Conservation (phyloP, 2,329 filamentous ascomycete genomes). For the Apiospora saccharicola region DNA sequence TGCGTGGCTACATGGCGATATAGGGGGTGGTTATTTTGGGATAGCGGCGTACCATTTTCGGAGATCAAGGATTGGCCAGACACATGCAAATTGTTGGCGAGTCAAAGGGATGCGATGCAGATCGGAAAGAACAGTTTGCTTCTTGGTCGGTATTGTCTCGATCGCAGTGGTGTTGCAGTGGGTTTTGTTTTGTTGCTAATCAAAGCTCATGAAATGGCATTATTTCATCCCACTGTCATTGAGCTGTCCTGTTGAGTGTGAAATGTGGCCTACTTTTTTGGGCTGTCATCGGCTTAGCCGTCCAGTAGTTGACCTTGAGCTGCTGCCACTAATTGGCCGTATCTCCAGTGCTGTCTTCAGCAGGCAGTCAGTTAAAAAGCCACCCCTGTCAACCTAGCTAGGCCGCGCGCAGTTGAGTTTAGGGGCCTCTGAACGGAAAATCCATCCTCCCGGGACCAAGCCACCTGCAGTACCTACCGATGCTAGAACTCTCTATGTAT, state of each 20-base stretch:
- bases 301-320: not conserved
- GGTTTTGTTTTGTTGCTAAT: not conserved
- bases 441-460: not conserved
- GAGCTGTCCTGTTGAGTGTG: conserved; percentile 4
- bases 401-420: not conserved
- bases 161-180: not conserved
- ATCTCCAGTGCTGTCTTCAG: not conserved
- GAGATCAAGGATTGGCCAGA: conserved; percentile 1
- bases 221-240: not conserved
- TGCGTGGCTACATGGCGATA: not conserved
- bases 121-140: not conserved
- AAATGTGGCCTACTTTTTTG: conserved; percentile 13
- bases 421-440: not conserved
- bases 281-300: not conserved
- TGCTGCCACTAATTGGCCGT: not conserved
- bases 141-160: not conserved
- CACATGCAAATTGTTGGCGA: not conserved
- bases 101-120: conserved; percentile 9
- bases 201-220: not conserved
- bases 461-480: not conserved
- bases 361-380: not conserved
- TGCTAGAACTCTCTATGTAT: conserved; percentile 9
- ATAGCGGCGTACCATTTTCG: conserved; percentile 23
- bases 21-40: not conserved
- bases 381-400: not conserved